Evolutionary conservation across 2,329 filamentous ascomycete genomes (phyloP), one percentile per base, ranked within the genome.

Genomic region (Monilinia laxa): DNA sequence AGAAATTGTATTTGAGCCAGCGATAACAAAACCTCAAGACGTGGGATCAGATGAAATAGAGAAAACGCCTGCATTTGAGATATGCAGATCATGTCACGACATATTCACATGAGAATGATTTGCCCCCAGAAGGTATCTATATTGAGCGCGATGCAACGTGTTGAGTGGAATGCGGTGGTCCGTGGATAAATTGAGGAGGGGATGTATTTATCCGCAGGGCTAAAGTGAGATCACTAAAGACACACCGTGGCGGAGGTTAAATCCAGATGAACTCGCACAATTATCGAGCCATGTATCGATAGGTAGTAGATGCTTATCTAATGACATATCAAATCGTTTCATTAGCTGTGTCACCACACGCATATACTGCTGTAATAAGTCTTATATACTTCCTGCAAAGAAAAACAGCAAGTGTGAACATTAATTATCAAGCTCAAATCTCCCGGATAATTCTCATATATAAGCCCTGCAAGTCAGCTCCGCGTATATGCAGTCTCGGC

Each of bases 101-200:
- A 35, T 49, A 35, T 4, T 35, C 18, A 51, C 14, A 42, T 23
- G 14, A 49, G 42, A 49, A 60, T 60, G 28, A 60, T 60, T 3
- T 60, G 57, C 57, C 42, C 42, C 35, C 20, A 60, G 20, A 28
- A 59, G n/a, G 31, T 23, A 49, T 60, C 28, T 31, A 49, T 31
- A 49, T 60, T 16, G 28, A 25, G 45, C 47, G 20, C 28, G 7
- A 23, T 60, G 25, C 56, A 59, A 35, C 56, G 18, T 7, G 25
- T 59, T 63, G 11, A 55, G 12, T 55, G 60, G 18, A 6, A 40
- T 23, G 35, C 35, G 51, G 28, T 28, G 4, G 59, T 12, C 59
- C 31, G 47, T 23, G 35, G 52, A 16, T 64, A 56, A 56, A 56
- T 28, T 23, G 51, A 64, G 18, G 51, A 28, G 60, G n/a, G 49